phyloP scores from a whole-genome alignment of 208 protist species.

The Balamuthia mandrillaris region DNA sequence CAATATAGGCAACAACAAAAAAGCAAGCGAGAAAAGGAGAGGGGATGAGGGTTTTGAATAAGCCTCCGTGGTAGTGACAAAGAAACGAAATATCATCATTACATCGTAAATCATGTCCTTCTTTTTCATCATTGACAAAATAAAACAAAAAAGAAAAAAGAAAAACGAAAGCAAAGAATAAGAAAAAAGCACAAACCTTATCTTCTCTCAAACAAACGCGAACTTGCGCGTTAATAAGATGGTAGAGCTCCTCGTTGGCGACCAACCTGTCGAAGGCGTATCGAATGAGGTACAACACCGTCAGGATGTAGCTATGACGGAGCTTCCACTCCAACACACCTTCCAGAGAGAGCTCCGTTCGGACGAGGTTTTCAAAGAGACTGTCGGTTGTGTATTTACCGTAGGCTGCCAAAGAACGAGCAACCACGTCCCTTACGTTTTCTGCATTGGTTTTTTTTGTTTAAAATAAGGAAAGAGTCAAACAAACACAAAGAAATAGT shows the following conservation, averaged over 20 bases:
- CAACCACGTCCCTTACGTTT: background rate
- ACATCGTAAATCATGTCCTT: background rate
- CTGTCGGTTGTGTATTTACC: background rate
- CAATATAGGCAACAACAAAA: background rate
- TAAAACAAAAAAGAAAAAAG: background rate
- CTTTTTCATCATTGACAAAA: background rate
- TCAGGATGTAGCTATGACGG: constrained; percentile 1
- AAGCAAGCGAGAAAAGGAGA: background rate
- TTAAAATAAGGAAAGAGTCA: no score
- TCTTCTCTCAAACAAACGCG: background rate
- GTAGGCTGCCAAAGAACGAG: constrained; percentile 20
- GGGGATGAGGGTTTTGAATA: background rate
- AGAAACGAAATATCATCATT: background rate
- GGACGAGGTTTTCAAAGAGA: background rate
- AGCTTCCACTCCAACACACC: constrained; percentile 26
- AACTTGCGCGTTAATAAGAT: background rate
- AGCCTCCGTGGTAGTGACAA: background rate
- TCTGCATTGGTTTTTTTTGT: no score
- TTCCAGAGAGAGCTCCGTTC: constrained; percentile 22
- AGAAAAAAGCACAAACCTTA: background rate
- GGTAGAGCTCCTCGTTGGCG: constrained; percentile 6
- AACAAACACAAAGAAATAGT: background rate
- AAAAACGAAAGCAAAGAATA: background rate
- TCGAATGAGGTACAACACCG: constrained; percentile 3
- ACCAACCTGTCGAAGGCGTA: background rate